A percentile compares a stretch with the other conserved stretches of the same genome.
Evolutionary conservation across 179 eudicot species (phyloP).

Genomic region (Silene vulgaris): DNA sequence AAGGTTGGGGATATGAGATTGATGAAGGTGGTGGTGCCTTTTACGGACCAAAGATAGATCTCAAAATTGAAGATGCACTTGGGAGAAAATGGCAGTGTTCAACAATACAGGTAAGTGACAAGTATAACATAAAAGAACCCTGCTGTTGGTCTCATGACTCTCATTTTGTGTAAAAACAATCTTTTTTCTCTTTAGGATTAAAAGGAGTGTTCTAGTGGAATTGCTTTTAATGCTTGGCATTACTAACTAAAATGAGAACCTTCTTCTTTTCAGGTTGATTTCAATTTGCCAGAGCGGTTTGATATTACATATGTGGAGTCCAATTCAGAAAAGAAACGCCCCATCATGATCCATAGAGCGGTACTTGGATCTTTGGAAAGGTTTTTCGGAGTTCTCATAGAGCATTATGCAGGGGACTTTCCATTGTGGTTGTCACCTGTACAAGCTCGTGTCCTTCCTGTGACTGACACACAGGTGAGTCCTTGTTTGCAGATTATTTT

Average conservation of each 20-base stretch:
- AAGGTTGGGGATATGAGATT: slow-evolving; percentile 88
- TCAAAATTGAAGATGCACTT: slow-evolving; percentile 97
- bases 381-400: slow-evolving; percentile 89
- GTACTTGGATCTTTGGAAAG: slow-evolving; percentile 94
- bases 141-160: not conserved
- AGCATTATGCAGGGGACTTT: slow-evolving; percentile 97
- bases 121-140: not conserved
- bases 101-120: slow-evolving; percentile 61
- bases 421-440: slow-evolving; percentile 92
- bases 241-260: slow-evolving; percentile 6
- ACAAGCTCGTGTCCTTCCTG: slow-evolving; percentile 86
- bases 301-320: slow-evolving; percentile 91
- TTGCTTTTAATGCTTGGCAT: not conserved
- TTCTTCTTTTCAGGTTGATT: slow-evolving; percentile 61
- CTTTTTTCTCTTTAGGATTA: not conserved
- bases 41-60: slow-evolving; percentile 97
- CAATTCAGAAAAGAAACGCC: slow-evolving; percentile 73
- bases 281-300: slow-evolving; percentile 88
- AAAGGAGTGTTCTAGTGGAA: not conserved
- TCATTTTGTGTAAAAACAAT: not conserved
- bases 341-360: slow-evolving; percentile 97
- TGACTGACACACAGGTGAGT: slow-evolving; percentile 80
- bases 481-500: not conserved
- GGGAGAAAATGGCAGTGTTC: slow-evolving; percentile 99
- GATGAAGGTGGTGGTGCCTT: slow-evolving; percentile 99